Percentiles rank a stretch among this genome's conserved stretches.
Evolutionary conservation across 208 protist species (phyloP).

Genomic region (Trypanosoma rangeli): DNA sequence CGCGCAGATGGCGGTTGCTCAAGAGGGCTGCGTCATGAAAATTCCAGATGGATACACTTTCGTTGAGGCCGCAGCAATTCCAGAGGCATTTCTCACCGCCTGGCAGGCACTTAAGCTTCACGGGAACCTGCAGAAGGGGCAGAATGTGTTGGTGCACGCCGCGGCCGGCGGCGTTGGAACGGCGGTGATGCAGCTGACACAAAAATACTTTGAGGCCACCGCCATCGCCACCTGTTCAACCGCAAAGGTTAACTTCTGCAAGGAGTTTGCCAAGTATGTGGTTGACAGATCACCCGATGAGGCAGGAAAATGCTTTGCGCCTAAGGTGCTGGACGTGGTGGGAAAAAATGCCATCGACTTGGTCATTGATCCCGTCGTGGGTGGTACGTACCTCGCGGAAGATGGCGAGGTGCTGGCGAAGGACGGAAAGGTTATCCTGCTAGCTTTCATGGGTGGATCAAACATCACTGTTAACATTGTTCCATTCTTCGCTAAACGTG

Average conservation of each 20-base stretch:
- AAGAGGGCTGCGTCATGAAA: conserved; percentile 72
- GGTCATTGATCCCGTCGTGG: conserved; percentile 82
- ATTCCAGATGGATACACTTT: conserved; percentile 83
- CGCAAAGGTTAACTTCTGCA: conserved; percentile 76
- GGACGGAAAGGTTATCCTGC: conserved; percentile 68
- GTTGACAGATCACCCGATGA: conserved; percentile 68
- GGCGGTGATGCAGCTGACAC: conserved; percentile 76
- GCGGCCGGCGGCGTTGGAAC: conserved; percentile 90
- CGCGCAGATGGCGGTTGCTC: conserved; percentile 86
- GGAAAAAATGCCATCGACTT: conserved; percentile 52
- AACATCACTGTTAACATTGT: conserved; percentile 57
- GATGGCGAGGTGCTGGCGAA: conserved; percentile 55
- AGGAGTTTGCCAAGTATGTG: conserved; percentile 52
- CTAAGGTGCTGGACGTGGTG: conserved; percentile 55
- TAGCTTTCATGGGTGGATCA: conserved; percentile 66
- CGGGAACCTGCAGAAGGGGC: conserved; percentile 51
- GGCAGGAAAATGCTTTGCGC: conserved; percentile 59
- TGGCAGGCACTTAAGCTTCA: conserved; percentile 87
- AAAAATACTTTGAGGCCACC: conserved; percentile 73
- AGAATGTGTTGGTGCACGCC: conserved; percentile 88
- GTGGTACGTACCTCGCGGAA: conserved; percentile 69
- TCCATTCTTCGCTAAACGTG: conserved; percentile 64
- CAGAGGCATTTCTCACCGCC: conserved; percentile 92
- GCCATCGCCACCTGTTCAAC: conserved; percentile 64
- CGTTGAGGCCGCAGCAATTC: conserved; percentile 88